Evolutionary conservation across 140 eudicot genomes (phyloP).

Genomic region (Flaveria floridana): DNA sequence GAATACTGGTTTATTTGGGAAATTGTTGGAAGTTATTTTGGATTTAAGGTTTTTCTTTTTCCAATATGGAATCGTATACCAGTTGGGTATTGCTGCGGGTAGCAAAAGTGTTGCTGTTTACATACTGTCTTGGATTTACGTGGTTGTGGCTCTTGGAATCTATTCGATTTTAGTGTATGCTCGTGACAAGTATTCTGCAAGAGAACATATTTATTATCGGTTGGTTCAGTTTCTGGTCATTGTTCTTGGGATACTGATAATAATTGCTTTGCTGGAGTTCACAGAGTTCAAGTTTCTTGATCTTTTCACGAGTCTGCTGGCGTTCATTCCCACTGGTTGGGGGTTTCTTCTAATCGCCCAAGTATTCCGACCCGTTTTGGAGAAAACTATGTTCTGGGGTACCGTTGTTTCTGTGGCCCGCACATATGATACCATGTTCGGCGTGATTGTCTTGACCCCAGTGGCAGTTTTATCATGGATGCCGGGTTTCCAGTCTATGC

Average conservation of each 20-base stretch:
- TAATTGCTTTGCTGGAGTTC: constrained; percentile 61
- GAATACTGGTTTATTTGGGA: constrained; percentile 86
- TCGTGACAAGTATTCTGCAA: constrained; percentile 75
- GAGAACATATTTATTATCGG: constrained; percentile 84
- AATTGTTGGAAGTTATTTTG: constrained; percentile 62
- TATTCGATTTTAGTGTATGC: constrained; percentile 56
- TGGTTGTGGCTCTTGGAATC: constrained; percentile 58
- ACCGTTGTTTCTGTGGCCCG: constrained; percentile 74
- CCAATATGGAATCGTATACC: constrained; percentile 87
- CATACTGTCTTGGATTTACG: constrained; percentile 89
- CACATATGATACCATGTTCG: constrained; percentile 76
- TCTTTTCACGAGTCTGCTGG: constrained; percentile 73
- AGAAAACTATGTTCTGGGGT: constrained; percentile 70
- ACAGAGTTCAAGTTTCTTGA: constrained; percentile 61
- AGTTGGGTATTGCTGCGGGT: constrained; percentile 74
- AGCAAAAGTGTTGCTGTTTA: constrained; percentile 72
- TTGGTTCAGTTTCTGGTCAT: constrained; percentile 88
- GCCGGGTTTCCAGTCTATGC: constrained; percentile 97
- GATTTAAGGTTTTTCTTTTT: constrained; percentile 90
- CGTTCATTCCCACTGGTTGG: constrained; percentile 94
- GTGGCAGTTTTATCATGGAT: constrained; percentile 84
- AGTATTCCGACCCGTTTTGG: constrained; percentile 65
- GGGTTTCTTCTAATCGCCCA: constrained; percentile 82
- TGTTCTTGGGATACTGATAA: constrained; percentile 48
- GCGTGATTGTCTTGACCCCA: constrained; percentile 74